Conservation (phyloP, 2,329 filamentous ascomycete genomes). For the Calonectria ilicicola region DNA sequence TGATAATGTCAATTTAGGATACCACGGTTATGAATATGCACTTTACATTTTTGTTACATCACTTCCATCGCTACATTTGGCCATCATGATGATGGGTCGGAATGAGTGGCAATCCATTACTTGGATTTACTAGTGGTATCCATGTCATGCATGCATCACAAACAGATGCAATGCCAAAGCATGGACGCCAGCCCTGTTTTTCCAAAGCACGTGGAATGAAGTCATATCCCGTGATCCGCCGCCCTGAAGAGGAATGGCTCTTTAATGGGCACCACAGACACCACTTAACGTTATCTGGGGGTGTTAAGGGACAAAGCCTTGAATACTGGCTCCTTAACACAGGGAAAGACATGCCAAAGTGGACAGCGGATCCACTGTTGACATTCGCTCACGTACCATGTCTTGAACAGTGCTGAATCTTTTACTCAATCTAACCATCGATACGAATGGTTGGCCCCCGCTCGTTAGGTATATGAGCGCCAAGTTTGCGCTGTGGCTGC, state of each 20-base stretch:
- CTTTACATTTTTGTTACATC: neutral
- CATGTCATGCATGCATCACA: neutral
- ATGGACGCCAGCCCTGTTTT: neutral
- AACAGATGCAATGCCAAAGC: neutral
- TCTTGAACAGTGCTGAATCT: neutral
- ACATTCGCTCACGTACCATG: neutral
- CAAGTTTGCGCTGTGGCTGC: conserved; percentile 4
- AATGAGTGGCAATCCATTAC: neutral
- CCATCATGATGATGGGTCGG: neutral
- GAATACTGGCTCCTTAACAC: neutral
- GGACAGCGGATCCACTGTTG: neutral
- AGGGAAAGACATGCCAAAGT: neutral
- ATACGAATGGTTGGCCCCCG: neutral
- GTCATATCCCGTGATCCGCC: conserved; percentile 4
- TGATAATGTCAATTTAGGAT: conserved; percentile 17
- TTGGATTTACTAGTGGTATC: neutral
- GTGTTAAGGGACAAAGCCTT: neutral
- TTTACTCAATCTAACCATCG: neutral
- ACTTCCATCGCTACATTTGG: neutral
- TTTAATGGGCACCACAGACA: neutral
- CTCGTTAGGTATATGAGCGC: neutral
- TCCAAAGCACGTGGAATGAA: conserved; percentile 6
- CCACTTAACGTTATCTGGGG: neutral
- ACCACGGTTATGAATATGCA: conserved; percentile 15
- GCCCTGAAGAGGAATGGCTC: neutral